A percentile compares a stretch with the other conserved stretches of the same genome.
Conservation (phyloP, 345 rosid genomes). For the Ceriops decandra region DNA sequence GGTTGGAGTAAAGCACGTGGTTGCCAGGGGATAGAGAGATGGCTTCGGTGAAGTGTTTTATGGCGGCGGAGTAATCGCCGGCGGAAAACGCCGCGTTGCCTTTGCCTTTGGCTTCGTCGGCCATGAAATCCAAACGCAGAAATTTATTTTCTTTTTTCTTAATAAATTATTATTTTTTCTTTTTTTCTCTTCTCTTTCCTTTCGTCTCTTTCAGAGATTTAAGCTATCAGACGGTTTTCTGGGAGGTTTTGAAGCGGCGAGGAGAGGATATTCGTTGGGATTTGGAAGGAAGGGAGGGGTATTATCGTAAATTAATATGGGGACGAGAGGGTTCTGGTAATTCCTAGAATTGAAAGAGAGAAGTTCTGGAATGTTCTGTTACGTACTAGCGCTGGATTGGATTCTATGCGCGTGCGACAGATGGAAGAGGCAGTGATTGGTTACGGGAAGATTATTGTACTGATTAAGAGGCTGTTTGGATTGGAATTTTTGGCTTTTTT, state of each 20-base stretch:
- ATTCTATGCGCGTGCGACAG: no score
- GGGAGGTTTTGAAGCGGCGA: background rate
- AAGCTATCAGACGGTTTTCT: background rate
- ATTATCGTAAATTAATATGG: constrained; percentile 5
- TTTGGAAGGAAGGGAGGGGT: background rate
- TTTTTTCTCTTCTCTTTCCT: no score
- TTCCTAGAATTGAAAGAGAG: background rate
- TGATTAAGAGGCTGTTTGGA: background rate
- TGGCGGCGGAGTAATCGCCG: constrained; percentile 70
- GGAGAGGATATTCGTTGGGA: background rate
- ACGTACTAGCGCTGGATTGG: background rate
- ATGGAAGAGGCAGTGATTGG: background rate
- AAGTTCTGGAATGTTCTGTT: constrained; percentile 26
- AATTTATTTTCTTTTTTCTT: no score
- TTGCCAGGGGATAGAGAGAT: constrained; percentile 68
- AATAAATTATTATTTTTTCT: no score
- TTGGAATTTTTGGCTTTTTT: no score
- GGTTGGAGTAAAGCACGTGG: constrained; percentile 96
- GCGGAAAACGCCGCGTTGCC: constrained; percentile 98
- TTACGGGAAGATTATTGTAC: background rate
- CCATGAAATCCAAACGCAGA: background rate
- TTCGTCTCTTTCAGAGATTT: no score
- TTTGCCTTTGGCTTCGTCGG: constrained; percentile 40
- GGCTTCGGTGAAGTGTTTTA: constrained; percentile 78
- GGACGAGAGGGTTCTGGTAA: constrained; percentile 15